phyloP scores from a whole-genome alignment of 148 eudicot genomes.

The Silene conica region DNA sequence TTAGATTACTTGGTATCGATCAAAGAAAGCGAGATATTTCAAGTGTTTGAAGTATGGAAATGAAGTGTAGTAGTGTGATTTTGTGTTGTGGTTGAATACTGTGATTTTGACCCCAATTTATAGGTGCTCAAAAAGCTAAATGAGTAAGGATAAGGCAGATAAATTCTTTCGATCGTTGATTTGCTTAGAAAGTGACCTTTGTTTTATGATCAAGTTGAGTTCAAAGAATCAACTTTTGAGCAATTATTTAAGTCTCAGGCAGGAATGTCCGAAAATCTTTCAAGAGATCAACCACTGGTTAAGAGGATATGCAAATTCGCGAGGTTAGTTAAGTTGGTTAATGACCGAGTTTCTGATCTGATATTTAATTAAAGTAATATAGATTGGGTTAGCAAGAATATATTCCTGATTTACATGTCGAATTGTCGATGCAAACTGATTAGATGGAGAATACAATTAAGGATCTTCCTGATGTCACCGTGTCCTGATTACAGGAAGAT shows the following conservation, averaged over 20 bases:
- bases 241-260: background rate
- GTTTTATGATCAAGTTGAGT: slow-evolving; percentile 8
- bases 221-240: slow-evolving; percentile 15
- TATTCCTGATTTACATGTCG: slow-evolving; percentile 7
- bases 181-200: slow-evolving; percentile 15
- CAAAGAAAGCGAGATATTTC: too few species aligned
- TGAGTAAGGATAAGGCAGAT: slow-evolving; percentile 25
- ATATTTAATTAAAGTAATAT: background rate
- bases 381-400: slow-evolving; percentile 12
- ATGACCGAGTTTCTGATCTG: background rate
- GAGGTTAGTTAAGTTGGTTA: background rate
- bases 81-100: background rate
- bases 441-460: background rate
- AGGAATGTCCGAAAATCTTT: slow-evolving; percentile 3
- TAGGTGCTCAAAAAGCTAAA: slow-evolving; percentile 16
- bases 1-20: background rate
- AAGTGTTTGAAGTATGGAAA: background rate
- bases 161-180: slow-evolving; percentile 12
- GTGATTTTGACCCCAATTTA: slow-evolving; percentile 19
- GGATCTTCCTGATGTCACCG: background rate
- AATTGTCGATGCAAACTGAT: background rate
- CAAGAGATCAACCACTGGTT: background rate
- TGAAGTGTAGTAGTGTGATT: background rate
- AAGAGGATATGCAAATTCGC: slow-evolving; percentile 13
- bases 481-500: background rate